Evolutionary conservation across 371 early-diverging fungal genomes (phyloP).

Genomic region (Circinella umbellata): DNA sequence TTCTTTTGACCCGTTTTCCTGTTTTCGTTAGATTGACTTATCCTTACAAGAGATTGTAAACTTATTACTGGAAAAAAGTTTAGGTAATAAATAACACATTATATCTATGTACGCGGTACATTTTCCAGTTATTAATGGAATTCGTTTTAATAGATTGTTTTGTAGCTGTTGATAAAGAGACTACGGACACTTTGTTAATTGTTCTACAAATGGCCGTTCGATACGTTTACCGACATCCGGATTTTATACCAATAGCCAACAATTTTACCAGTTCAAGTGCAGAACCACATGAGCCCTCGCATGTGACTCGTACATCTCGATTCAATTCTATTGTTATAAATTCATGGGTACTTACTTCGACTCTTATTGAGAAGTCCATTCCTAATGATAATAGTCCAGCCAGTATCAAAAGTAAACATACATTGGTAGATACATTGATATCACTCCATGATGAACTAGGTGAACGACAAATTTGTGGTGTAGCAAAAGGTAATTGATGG

Average conservation of each 20-base stretch:
- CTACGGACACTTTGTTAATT: conserved; percentile 14
- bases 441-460: conserved; percentile 70
- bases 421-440: conserved; percentile 51
- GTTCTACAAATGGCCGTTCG: conserved; percentile 34
- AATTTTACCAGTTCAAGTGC: conserved; percentile 37
- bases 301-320: conserved; percentile 27
- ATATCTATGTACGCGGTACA: too few relatives aligned
- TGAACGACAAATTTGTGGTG: conserved; percentile 65
- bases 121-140: neutral
- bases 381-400: neutral
- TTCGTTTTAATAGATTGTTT: conserved; percentile 12
- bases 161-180: conserved; percentile 10
- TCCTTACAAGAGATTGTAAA: conserved; percentile 18
- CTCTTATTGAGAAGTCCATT: conserved; percentile 20
- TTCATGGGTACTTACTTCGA: conserved; percentile 39
- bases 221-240: conserved; percentile 51
- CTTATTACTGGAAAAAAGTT: conserved; percentile 8
- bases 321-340: conserved; percentile 38
- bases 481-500: conserved; percentile 50
- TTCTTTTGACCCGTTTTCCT: too few relatives aligned
- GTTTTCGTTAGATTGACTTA: conserved; percentile 24
- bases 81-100: conserved; percentile 13
- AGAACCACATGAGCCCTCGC: conserved; percentile 41
- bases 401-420: neutral
- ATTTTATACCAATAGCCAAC: conserved; percentile 52